Percentiles rank a stretch among this genome's conserved stretches.
phyloP scores from a whole-genome alignment of 2,329 filamentous ascomycete species.

The Nemania serpens region DNA sequence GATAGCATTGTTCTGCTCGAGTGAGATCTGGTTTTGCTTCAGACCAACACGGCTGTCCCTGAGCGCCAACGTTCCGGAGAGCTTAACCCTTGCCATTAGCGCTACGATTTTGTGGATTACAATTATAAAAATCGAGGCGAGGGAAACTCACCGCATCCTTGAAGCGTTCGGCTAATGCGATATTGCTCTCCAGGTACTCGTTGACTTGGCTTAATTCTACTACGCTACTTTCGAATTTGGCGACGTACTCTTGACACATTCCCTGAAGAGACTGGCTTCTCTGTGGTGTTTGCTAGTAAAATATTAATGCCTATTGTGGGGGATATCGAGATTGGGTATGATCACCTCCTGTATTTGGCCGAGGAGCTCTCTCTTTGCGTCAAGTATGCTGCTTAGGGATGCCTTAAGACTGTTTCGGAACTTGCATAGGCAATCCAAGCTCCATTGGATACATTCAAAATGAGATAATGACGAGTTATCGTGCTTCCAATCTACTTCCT shows the following conservation, averaged over 20 bases:
- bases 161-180: slow-evolving; percentile 11
- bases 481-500: slow-evolving; percentile 1
- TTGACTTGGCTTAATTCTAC: slow-evolving; percentile 12
- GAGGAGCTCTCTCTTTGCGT: slow-evolving; percentile 17
- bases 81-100: not conserved
- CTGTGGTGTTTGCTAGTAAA: slow-evolving; percentile 8
- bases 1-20: slow-evolving; percentile 21
- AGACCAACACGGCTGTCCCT: slow-evolving; percentile 5
- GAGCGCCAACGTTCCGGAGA: slow-evolving; percentile 1
- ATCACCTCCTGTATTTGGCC: slow-evolving; percentile 11
- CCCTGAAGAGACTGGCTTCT: slow-evolving; percentile 16
- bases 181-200: slow-evolving; percentile 16
- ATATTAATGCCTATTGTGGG: not conserved
- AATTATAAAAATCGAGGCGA: not conserved
- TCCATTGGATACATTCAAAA: slow-evolving; percentile 18
- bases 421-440: slow-evolving; percentile 19
- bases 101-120: slow-evolving; percentile 5
- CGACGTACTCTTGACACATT: slow-evolving; percentile 19
- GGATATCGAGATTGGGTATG: not conserved
- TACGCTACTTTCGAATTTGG: slow-evolving; percentile 14
- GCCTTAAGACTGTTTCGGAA: slow-evolving; percentile 18
- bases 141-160: slow-evolving; percentile 17
- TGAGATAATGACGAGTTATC: not conserved
- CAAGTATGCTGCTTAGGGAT: slow-evolving; percentile 15
- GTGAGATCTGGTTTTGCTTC: not conserved